phyloP scores from a whole-genome alignment of 2,329 filamentous ascomycete species.

The Pseudocercospora cruenta region DNA sequence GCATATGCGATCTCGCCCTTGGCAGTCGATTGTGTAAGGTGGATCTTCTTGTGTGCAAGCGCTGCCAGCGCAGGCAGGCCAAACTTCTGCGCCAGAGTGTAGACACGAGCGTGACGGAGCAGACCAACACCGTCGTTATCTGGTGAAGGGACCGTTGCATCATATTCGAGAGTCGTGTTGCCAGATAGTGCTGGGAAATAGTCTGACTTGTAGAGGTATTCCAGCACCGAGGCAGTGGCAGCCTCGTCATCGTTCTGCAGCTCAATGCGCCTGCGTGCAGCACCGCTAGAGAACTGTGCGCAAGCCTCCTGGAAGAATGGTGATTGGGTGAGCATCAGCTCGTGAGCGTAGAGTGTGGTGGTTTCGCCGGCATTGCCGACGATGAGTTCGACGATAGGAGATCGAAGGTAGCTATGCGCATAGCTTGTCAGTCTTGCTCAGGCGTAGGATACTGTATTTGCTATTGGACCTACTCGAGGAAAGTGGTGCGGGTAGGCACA shows the following conservation, averaged over 20 bases:
- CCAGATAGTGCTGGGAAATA: slow-evolving; percentile 75
- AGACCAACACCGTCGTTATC: slow-evolving; percentile 83
- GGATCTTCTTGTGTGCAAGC: slow-evolving; percentile 85
- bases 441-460: neutral
- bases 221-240: slow-evolving; percentile 76
- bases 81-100: slow-evolving; percentile 84
- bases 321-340: slow-evolving; percentile 73
- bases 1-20: slow-evolving; percentile 91
- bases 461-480: slow-evolving; percentile 48
- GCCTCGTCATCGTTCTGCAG: slow-evolving; percentile 71
- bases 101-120: slow-evolving; percentile 84
- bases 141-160: slow-evolving; percentile 65
- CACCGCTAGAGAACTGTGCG: slow-evolving; percentile 60
- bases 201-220: slow-evolving; percentile 82
- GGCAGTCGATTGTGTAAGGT: slow-evolving; percentile 84
- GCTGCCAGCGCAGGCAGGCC: slow-evolving; percentile 67
- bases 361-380: slow-evolving; percentile 58
- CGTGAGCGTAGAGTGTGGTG: slow-evolving; percentile 75
- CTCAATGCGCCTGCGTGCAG: slow-evolving; percentile 66
- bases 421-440: neutral
- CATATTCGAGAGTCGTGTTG: slow-evolving; percentile 66
- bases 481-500: slow-evolving; percentile 45
- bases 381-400: slow-evolving; percentile 51
- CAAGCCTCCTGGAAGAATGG: slow-evolving; percentile 72
- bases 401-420: slow-evolving; percentile 50